Evolutionary conservation across 2,329 filamentous ascomycete genomes (phyloP).

Genomic region (Diaporthe batatas): DNA sequence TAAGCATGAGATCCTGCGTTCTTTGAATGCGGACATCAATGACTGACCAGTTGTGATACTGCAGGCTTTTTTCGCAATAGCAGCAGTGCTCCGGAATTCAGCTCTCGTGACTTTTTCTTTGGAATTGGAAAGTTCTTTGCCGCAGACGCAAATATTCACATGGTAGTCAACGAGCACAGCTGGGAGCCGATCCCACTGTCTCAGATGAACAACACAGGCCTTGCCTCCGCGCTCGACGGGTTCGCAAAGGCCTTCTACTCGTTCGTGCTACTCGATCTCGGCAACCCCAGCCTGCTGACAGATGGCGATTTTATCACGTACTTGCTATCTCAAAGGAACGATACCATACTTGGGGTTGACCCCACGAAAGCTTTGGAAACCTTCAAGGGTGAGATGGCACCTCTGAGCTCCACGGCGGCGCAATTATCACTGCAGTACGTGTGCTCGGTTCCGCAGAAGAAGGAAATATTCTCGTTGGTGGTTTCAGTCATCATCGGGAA

Average conservation of each 20-base stretch:
- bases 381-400: not conserved
- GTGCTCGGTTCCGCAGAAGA: slow-evolving; percentile 12
- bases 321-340: slow-evolving; percentile 10
- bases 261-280: not conserved
- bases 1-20: not conserved
- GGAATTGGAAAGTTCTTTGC: slow-evolving; percentile 1
- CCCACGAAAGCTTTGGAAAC: not conserved
- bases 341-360: not conserved
- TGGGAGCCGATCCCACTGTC: not conserved
- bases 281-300: not conserved
- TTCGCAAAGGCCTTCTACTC: slow-evolving; percentile 22
- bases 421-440: slow-evolving; percentile 10
- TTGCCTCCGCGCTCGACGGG: not conserved
- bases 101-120: slow-evolving; percentile 12
- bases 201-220: slow-evolving; percentile 1
- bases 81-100: not conserved
- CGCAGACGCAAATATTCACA: not conserved
- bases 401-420: slow-evolving; percentile 1
- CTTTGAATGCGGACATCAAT: not conserved
- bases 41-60: not conserved
- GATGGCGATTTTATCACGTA: not conserved
- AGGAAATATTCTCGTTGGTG: not conserved
- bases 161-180: slow-evolving; percentile 13
- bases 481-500: slow-evolving; percentile 1
- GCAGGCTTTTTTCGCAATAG: slow-evolving; percentile 1